Evolutionary conservation across 169 alveolate species (phyloP).

Genomic region (Plasmodium adleri): DNA sequence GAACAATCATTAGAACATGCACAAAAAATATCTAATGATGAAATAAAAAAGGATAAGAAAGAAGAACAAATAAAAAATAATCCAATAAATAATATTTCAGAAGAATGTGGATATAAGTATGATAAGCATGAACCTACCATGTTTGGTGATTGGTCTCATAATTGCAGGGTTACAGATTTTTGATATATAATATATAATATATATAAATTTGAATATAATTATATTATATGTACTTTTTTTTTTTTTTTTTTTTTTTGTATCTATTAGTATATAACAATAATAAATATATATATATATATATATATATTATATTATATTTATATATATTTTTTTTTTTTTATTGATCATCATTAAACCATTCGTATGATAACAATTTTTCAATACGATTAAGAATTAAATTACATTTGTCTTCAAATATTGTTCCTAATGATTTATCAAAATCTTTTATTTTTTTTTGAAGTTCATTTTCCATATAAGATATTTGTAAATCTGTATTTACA

Average conservation of each 20-base stretch:
- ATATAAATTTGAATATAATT: not conserved
- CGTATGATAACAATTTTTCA: slow-evolving; percentile 56
- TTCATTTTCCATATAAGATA: slow-evolving; percentile 74
- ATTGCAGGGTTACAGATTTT: slow-evolving; percentile 87
- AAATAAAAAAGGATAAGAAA: not conserved
- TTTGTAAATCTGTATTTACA: slow-evolving; percentile 69
- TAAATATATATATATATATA: not conserved
- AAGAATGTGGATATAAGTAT: slow-evolving; percentile 83
- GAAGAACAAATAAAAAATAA: slow-evolving; percentile 2
- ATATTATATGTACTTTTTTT: not conserved
- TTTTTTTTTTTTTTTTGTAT: slow-evolving; percentile 14
- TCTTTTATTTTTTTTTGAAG: slow-evolving; percentile 65
- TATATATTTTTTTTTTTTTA: not conserved
- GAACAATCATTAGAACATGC: no score
- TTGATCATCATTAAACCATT: slow-evolving; percentile 28
- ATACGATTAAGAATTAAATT: slow-evolving; percentile 53
- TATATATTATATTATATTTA: not conserved
- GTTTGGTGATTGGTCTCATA: slow-evolving; percentile 89
- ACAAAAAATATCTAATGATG: no score
- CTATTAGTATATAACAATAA: not conserved
- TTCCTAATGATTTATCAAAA: slow-evolving; percentile 34
- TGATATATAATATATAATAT: slow-evolving; percentile 1
- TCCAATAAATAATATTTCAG: slow-evolving; percentile 3
- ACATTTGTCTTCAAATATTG: slow-evolving; percentile 46
- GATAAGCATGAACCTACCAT: slow-evolving; percentile 87